These are phyloP conservation scores for Leccinum rimulosum DNA, from an alignment of 768 basidiomycete genomes.

Conservation along the genomic window DNA sequence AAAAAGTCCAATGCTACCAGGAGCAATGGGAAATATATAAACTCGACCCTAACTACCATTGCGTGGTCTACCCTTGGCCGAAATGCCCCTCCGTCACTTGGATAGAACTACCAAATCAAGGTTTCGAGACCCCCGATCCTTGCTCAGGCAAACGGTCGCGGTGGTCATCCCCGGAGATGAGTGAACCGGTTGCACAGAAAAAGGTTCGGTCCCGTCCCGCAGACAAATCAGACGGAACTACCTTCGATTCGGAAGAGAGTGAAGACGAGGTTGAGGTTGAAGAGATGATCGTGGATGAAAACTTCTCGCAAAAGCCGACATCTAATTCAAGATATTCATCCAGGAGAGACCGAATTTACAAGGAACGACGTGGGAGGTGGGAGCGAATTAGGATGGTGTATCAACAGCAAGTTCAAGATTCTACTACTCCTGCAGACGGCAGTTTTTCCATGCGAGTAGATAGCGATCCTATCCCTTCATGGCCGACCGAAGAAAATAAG, in stretches of 20 bases:
- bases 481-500: constrained; percentile 36
- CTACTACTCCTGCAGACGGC: constrained; percentile 22
- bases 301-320: constrained; percentile 17
- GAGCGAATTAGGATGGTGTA: constrained; percentile 18
- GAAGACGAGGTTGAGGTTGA: constrained; percentile 50
- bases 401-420: constrained; percentile 33
- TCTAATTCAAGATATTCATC: constrained; percentile 22
- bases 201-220: constrained; percentile 25
- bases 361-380: constrained; percentile 30
- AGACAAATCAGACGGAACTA: constrained; percentile 20
- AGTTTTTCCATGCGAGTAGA: constrained; percentile 35
- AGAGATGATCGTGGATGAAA: constrained; percentile 46
- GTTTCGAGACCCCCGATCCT: constrained; percentile 4
- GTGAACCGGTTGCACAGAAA: constrained; percentile 19
- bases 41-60: constrained; percentile 72
- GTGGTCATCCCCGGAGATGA: constrained; percentile 24
- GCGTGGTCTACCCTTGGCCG: constrained; percentile 49
- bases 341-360: constrained; percentile 32
- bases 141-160: constrained; percentile 29
- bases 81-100: constrained; percentile 26
- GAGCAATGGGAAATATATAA: constrained; percentile 90
- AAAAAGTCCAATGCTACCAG: constrained; percentile 52
- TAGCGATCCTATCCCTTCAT: constrained; percentile 15
- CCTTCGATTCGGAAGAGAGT: constrained; percentile 29
- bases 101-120: constrained; percentile 15